Evolutionary conservation across 2,329 filamentous ascomycete genomes (phyloP).

Genomic region (Stagonosporopsis rhizophila): DNA sequence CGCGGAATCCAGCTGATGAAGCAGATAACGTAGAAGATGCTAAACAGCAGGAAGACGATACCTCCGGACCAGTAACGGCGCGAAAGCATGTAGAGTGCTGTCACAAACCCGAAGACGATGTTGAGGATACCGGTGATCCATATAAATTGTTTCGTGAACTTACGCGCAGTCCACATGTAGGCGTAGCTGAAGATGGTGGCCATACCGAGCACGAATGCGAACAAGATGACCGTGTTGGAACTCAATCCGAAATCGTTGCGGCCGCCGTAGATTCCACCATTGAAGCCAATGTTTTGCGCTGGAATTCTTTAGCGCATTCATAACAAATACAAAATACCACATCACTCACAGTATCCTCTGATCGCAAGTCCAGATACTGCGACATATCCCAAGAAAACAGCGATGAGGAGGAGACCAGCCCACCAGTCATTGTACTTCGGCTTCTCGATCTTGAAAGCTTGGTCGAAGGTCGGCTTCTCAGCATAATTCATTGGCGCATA

Average conservation of each 20-base stretch:
- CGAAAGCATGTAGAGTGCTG: slow-evolving; percentile 84
- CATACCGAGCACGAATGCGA: slow-evolving; percentile 77
- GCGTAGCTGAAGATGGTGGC: slow-evolving; percentile 76
- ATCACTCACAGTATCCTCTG: slow-evolving; percentile 68
- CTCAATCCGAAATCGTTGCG: slow-evolving; percentile 72
- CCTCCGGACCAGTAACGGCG: slow-evolving; percentile 80
- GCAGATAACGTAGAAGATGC: slow-evolving; percentile 78
- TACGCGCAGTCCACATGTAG: slow-evolving; percentile 78
- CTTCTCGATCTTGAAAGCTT: slow-evolving; percentile 80
- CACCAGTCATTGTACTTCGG: slow-evolving; percentile 93
- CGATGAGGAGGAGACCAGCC: slow-evolving; percentile 81
- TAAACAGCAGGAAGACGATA: slow-evolving; percentile 85
- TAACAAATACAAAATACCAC: not conserved
- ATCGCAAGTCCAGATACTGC: slow-evolving; percentile 79
- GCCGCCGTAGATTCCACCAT: slow-evolving; percentile 77
- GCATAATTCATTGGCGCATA: slow-evolving; percentile 39
- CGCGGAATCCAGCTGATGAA: slow-evolving; percentile 87
- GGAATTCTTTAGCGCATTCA: slow-evolving; percentile 11
- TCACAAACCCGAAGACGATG: slow-evolving; percentile 82
- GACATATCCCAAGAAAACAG: slow-evolving; percentile 74
- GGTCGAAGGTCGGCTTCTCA: slow-evolving; percentile 68
- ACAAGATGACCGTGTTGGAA: slow-evolving; percentile 86
- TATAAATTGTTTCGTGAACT: slow-evolving; percentile 88
- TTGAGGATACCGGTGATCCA: slow-evolving; percentile 74
- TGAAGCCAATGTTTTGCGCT: slow-evolving; percentile 65